phyloP scores from a whole-genome alignment of 129 eudicot species.

The Arctium lappa region DNA sequence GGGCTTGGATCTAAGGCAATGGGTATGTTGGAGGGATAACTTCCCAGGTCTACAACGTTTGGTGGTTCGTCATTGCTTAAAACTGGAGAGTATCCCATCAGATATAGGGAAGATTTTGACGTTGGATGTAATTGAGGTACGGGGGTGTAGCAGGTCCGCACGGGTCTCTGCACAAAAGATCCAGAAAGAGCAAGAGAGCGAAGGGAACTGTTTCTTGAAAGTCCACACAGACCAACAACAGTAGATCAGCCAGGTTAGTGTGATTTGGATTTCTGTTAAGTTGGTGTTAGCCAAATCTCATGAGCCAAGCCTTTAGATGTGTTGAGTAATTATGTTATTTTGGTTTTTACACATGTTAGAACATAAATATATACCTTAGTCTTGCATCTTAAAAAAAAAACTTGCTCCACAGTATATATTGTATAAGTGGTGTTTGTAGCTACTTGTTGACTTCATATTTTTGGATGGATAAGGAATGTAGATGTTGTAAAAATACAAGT shows the following conservation, averaged over 20 bases:
- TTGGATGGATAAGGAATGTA: neutral
- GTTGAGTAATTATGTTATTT: too few species aligned
- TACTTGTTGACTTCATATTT: neutral
- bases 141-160: conserved; percentile 7
- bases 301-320: too few species aligned
- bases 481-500: too few species aligned
- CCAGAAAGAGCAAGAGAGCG: neutral
- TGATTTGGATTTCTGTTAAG: neutral
- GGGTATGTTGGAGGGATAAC: conserved; percentile 31
- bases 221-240: neutral
- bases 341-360: too few species aligned
- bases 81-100: conserved; percentile 24
- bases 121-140: conserved; percentile 27
- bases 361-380: too few species aligned
- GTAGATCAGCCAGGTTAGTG: neutral
- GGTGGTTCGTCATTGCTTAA: conserved; percentile 21
- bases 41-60: conserved; percentile 36
- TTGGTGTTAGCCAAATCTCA: too few species aligned
- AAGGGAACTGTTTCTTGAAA: conserved; percentile 1
- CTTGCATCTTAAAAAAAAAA: too few species aligned
- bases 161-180: conserved; percentile 14
- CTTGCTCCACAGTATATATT: too few species aligned
- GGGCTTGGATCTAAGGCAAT: conserved; percentile 25
- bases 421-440: neutral
- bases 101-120: conserved; percentile 18